These are phyloP conservation scores for Juncus effusus DNA, from an alignment of 176 grass and related monocot species.

Conservation along the genomic window DNA sequence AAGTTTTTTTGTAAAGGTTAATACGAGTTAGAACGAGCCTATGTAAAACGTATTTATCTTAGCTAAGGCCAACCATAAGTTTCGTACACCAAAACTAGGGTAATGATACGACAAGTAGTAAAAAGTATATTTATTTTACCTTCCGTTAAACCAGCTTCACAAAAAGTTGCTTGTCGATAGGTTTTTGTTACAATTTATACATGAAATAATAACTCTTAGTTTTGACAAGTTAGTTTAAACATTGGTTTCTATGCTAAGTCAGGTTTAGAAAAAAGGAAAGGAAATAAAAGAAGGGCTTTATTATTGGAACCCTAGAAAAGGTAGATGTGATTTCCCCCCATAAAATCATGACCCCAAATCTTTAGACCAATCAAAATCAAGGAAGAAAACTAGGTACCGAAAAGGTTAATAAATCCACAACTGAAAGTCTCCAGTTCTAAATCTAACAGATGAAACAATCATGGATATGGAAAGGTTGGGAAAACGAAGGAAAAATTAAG, in stretches of 20 bases:
- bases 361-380: background rate
- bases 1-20: constrained; percentile 14
- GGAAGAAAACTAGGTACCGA: background rate
- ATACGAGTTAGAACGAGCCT: background rate
- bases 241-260: constrained; percentile 1
- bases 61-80: constrained; percentile 10
- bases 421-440: constrained; percentile 15
- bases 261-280: constrained; percentile 18
- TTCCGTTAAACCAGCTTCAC: constrained; percentile 1
- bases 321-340: constrained; percentile 25
- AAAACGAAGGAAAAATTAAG: constrained; percentile 2
- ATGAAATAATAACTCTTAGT: constrained; percentile 39
- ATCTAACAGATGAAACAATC: constrained; percentile 11
- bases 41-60: background rate
- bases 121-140: constrained; percentile 6
- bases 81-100: constrained; percentile 28
- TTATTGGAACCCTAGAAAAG: constrained; percentile 34
- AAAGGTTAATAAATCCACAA: constrained; percentile 12
- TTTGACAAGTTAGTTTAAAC: constrained; percentile 14
- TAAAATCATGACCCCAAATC: constrained; percentile 27
- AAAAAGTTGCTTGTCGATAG: constrained; percentile 17
- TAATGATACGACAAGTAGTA: constrained; percentile 11
- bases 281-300: constrained; percentile 12
- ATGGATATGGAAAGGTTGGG: constrained; percentile 27
- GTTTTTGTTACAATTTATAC: constrained; percentile 27